Base-by-base conservation (phyloP, 179 eudicot genomes). In the Nepenthes alata region DNA sequence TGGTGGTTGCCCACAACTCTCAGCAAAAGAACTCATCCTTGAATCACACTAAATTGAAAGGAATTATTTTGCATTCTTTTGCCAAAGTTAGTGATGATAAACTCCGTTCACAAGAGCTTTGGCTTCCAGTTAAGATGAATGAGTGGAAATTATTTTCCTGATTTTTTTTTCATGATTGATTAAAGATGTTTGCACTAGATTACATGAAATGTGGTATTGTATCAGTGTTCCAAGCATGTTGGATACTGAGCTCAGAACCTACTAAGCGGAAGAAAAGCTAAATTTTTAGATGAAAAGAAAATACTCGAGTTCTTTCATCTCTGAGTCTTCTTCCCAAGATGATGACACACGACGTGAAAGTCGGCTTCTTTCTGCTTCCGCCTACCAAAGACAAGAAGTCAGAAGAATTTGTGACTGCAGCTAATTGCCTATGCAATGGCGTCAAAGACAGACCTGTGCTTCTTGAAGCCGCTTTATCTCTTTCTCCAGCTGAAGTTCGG, bases 251-350 rank as follows among this genome's bases (percentile, higher is more conserved):
- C 10, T 41, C 39, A 25, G 25, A 25, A 25, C 25, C 25, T 25
- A 25, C 25, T 25, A 25, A 52, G 37, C 2, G 37, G 3, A 45
- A 53, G 52, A 65, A 36, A 11, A 10, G 5, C 47, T 14, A 57
- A 35, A 48, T 47, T 45, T 16, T 12, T 44, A 61, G 45, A n/a
- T 34, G 11, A 63, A 8, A 13, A 57, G 60, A 55, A 56, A 87
- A 78, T 87, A 94, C 99, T 90, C 97, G 4, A 94, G 97, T 66
- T 89, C 83, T 80, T 78, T 87, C 77, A 94, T 83, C 77, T 94
- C 97, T 58, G 87, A 62, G 61, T 90, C 99, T 71, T 94, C 99
- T 63, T 89, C 96, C 95, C 97, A 94, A 70, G 80, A 63, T 57
- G 95, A 69, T 50, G 97, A 90, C 60, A 81, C 78, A 53, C 96